Evolutionary conservation across 768 basidiomycete genomes (phyloP), one percentile per base, ranked within the genome.

Genomic region (Naematelia aurantialba): DNA sequence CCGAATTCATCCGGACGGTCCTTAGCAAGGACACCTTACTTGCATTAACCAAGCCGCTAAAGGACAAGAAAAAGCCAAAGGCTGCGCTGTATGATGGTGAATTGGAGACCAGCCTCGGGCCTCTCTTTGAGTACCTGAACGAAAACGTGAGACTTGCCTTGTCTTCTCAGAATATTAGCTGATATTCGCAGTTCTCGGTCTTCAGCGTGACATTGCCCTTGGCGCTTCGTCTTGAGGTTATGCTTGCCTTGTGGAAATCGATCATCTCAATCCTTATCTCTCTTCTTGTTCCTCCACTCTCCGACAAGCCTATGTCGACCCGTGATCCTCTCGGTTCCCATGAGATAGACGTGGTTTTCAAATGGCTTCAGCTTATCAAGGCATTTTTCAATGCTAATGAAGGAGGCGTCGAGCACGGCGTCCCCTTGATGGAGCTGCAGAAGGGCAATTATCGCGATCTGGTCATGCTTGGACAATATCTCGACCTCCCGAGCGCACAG

Each of bases 341-440:
- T 14, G 74, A 77, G 49, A 56, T 70, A n/a, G 72, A 74, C 52
- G 63, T 77, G 12, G 66, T 77, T 5, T 75, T 75, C 70, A 75
- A 77, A 55, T 77, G 74, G 74, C 62, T 77, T 1, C 71, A 73
- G 59, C 51, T 71, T 29, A 58, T 76, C 45, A 77, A 77, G 55
- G 45, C 66, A 2, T 77, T 75, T 62, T 77, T 74, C 63, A 77
- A 77, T 59, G 76, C 76, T 25, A 46, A 53, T 2, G 76, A 77
- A 47, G 56, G 55, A 2, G 68, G 68, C 2, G 48, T 63, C 2
- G 76, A 77, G 57, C 68, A 77, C 57, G 76, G 76, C 26, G 68
- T 77, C 4, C 73, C 73, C 0, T 25, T 72, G 44, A 17, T 39
- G 5, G 45, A 49, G 45, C 59, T 77, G 1, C 73, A 75, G 46